Evolutionary conservation across 2,329 filamentous ascomycete genomes (phyloP), one percentile per base, ranked within the genome.

Genomic region (Monosporascus sp.): DNA sequence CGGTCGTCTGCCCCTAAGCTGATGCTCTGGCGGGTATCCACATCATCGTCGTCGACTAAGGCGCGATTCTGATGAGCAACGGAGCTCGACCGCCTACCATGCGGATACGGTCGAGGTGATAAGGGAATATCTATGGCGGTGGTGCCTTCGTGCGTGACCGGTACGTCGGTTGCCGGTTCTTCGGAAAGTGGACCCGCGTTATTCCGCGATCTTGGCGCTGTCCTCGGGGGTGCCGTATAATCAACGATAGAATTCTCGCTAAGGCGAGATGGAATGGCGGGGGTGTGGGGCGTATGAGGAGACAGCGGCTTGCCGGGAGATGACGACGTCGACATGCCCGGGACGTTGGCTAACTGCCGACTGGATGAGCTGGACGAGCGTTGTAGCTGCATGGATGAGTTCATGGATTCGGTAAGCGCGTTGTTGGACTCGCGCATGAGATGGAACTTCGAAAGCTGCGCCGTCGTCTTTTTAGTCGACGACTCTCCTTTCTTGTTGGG

Each of bases 291-390:
- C 0, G 90, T 96, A 66, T 93, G 91, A 9, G 89, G 91, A 3
- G 91, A 96, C 19, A 95, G 82, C 0, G 91, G 90, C 64, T 96
- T 96, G 53, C 88, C 90, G 1, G 92, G 92, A 9, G 92, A 97
- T 1, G 91, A 93, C 1, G 90, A 93, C 11, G 87, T 86, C 4
- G 92, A 97, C 59, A 91, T 90, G 56, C 87, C 78, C 3, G 82
- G 81, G 3, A 84, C 78, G 57, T 82, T 83, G 9, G 78, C 74
- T 48, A 85, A 64, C 53, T 84, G 82, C 27, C 82, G 74, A 59
- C 82, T 85, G 0, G 82, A 85, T 1, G 91, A 90, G 54, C 84
- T 89, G 5, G 88, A 91, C 1, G 91, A 94, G 40, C 90, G 84
- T 47, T 96, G 88, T 53, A 97, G 75, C 61, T 95, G 84, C 63